Percentiles rank a stretch among this genome's conserved stretches.
Conservation (phyloP, 345 rosid genomes). For the Bruguiera parviflora region DNA sequence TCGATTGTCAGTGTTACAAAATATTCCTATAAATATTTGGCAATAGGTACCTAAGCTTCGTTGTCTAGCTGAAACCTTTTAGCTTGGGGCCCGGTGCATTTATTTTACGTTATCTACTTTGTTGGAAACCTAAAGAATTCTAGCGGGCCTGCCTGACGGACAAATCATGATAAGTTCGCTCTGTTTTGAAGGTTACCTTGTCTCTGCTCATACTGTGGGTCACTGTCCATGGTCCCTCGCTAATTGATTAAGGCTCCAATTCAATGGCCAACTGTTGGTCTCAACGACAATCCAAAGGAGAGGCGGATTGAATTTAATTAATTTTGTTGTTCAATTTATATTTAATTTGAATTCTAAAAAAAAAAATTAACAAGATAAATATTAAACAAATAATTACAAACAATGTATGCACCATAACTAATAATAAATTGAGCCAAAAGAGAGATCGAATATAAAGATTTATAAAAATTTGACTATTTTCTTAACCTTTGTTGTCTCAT, state of each 20-base stretch:
- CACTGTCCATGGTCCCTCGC: background rate
- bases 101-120: background rate
- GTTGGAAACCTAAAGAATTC: background rate
- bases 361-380: too few relatives aligned
- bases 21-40: conserved; percentile 15
- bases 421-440: too few relatives aligned
- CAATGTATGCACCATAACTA: too few relatives aligned
- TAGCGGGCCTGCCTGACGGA: background rate
- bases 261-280: too few relatives aligned
- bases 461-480: too few relatives aligned
- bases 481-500: rapidly evolving
- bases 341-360: too few relatives aligned
- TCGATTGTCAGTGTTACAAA: conserved; percentile 8
- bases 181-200: conserved; percentile 3
- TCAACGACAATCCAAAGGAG: background rate
- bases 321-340: too few relatives aligned
- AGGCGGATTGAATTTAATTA: too few relatives aligned
- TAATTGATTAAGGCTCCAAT: background rate
- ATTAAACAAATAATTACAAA: too few relatives aligned
- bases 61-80: conserved; percentile 5
- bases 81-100: background rate
- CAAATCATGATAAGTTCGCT: background rate
- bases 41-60: conserved; percentile 8
- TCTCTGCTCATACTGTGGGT: background rate
- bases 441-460: too few relatives aligned